phyloP scores from a whole-genome alignment of 1,284 basidiomycete species.

The Anthracocystis setariae region DNA sequence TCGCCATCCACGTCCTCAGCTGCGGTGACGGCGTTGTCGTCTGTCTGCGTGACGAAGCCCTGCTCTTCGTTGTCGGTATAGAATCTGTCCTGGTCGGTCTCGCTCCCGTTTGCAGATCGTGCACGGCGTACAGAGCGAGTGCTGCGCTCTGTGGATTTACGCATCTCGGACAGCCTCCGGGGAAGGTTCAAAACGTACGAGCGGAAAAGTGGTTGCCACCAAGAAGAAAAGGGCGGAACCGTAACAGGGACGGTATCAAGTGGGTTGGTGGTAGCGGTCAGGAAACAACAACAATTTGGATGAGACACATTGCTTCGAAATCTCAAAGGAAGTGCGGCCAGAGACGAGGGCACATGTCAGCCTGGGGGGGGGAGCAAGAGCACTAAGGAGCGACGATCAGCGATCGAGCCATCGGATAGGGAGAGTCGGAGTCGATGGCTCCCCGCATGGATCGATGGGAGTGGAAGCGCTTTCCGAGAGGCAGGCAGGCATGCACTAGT shows the following conservation, averaged over 20 bases:
- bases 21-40: slow-evolving; percentile 42
- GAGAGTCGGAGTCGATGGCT: slow-evolving; percentile 1
- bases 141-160: slow-evolving; percentile 43
- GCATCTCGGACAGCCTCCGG: slow-evolving; percentile 15
- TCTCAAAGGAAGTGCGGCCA: not conserved
- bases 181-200: too few relatives aligned
- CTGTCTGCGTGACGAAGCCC: slow-evolving; percentile 42
- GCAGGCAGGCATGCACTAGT: not conserved
- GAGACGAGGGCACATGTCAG: not conserved
- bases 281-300: too few relatives aligned
- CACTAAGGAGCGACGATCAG: slow-evolving; percentile 1
- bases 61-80: slow-evolving; percentile 45
- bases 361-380: not conserved
- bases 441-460: slow-evolving; percentile 14
- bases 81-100: slow-evolving; percentile 44
- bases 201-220: too few relatives aligned
- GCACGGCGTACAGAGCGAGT: slow-evolving; percentile 42
- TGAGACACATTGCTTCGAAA: too few relatives aligned
- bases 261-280: slow-evolving; percentile 4
- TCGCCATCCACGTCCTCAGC: slow-evolving; percentile 39
- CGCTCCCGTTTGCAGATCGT: slow-evolving; percentile 39
- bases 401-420: slow-evolving; percentile 9
- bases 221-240: too few relatives aligned
- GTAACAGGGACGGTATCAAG: not conserved
- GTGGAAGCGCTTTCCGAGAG: not conserved